Evolutionary conservation across 2,329 filamentous ascomycete genomes (phyloP).

Genomic region (Fusarium fracticaudum): DNA sequence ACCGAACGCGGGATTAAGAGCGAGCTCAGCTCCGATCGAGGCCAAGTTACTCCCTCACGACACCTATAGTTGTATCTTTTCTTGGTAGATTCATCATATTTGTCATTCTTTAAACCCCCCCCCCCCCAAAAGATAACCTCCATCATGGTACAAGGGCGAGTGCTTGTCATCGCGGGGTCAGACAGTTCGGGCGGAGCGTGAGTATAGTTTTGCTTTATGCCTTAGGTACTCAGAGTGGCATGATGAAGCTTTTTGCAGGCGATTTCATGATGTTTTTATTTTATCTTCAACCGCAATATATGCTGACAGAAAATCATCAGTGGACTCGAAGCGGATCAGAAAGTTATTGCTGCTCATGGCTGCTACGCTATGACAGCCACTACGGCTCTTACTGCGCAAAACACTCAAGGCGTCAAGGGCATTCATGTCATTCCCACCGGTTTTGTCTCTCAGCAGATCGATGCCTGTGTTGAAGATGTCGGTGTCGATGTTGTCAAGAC

Average conservation of each 20-base stretch:
- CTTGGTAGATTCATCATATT: no score
- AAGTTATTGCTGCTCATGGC: conserved; percentile 89
- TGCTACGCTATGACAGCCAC: conserved; percentile 98
- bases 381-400: conserved; percentile 94
- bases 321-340: conserved; percentile 94
- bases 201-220: conserved; percentile 44
- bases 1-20: conserved; percentile 30
- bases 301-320: conserved; percentile 55
- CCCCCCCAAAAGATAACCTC: background rate
- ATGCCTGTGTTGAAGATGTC: conserved; percentile 84
- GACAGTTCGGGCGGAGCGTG: conserved; percentile 91
- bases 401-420: conserved; percentile 83
- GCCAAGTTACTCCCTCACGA: background rate
- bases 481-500: conserved; percentile 92
- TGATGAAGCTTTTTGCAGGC: background rate
- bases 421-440: conserved; percentile 81
- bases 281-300: background rate
- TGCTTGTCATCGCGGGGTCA: conserved; percentile 87
- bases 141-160: conserved; percentile 57
- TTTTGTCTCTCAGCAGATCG: conserved; percentile 87
- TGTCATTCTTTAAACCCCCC: background rate
- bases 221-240: background rate
- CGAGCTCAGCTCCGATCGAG: background rate
- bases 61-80: background rate
- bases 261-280: background rate